A percentile compares a stretch with the other conserved stretches of the same genome.
These are phyloP conservation scores for Flammula alnicola DNA, from an alignment of 1,284 basidiomycete species.

Conservation along the genomic window DNA sequence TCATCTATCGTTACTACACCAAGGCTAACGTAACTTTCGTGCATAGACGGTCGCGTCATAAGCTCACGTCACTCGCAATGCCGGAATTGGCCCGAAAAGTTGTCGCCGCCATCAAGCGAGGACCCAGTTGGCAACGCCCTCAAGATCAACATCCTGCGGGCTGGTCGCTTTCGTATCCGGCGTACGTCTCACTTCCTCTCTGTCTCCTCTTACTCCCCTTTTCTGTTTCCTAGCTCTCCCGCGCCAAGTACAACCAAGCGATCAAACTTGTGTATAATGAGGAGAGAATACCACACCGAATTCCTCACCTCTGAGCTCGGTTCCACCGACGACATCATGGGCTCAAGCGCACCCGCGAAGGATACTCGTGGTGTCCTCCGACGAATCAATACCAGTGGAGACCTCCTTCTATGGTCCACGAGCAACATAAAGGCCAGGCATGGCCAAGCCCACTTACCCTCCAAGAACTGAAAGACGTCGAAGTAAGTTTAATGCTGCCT, in stretches of 20 bases:
- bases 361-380: slow-evolving; percentile 1
- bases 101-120: neutral
- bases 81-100: neutral
- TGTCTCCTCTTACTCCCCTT: neutral
- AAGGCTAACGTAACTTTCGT: neutral
- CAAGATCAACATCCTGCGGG: slow-evolving; percentile 3
- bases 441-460: neutral
- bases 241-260: slow-evolving; percentile 5
- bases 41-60: slow-evolving; percentile 3
- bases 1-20: neutral
- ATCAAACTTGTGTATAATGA: slow-evolving; percentile 1
- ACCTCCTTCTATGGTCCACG: slow-evolving; percentile 3
- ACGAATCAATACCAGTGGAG: slow-evolving; percentile 1
- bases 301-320: slow-evolving; percentile 3
- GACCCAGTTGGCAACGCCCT: neutral
- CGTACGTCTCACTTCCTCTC: neutral
- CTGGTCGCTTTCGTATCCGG: slow-evolving; percentile 5
- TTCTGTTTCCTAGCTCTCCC: neutral
- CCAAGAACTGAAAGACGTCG: slow-evolving; percentile 1
- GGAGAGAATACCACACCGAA: slow-evolving; percentile 2
- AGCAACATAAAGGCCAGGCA: slow-evolving; percentile 2
- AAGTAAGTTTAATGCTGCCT: too few relatives aligned
- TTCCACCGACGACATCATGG: slow-evolving; percentile 6
- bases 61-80: slow-evolving; percentile 2
- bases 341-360: slow-evolving; percentile 2